These are phyloP conservation scores for Trametes sp. DNA, from an alignment of 1,284 basidiomycete genomes.

Conservation along the genomic window DNA sequence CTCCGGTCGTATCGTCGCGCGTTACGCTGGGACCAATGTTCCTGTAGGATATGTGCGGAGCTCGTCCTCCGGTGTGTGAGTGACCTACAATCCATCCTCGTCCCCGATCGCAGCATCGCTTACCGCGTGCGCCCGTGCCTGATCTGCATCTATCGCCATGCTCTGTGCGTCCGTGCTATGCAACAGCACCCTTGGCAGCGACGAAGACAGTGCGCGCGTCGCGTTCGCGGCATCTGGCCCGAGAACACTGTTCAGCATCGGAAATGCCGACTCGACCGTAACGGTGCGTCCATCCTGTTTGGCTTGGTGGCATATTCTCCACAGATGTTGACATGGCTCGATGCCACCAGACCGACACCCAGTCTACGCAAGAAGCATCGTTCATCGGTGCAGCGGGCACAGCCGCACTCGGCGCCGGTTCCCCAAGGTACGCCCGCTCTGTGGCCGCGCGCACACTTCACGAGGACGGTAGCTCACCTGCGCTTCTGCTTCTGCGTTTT, in stretches of 20 bases:
- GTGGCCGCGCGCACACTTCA: neutral
- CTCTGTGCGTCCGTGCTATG: neutral
- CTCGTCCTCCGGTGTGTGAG: slow-evolving; percentile 32
- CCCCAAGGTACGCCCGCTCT: slow-evolving; percentile 24
- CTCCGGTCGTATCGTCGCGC: slow-evolving; percentile 25
- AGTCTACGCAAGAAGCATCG: neutral
- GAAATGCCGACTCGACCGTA: neutral
- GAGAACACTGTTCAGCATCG: slow-evolving; percentile 23
- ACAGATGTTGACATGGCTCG: neutral
- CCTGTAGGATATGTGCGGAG: slow-evolving; percentile 22
- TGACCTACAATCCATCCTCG: neutral
- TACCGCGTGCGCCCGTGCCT: slow-evolving; percentile 23
- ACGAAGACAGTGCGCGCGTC: slow-evolving; percentile 11
- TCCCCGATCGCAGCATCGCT: slow-evolving; percentile 19
- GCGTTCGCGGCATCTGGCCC: slow-evolving; percentile 22
- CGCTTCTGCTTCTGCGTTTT: neutral
- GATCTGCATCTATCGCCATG: slow-evolving; percentile 22
- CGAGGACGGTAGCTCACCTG: neutral
- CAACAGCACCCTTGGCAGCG: slow-evolving; percentile 18
- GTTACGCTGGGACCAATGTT: slow-evolving; percentile 10
- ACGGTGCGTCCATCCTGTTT: too few species aligned
- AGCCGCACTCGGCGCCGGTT: slow-evolving; percentile 11
- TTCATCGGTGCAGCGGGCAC: slow-evolving; percentile 28
- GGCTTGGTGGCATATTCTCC: neutral
- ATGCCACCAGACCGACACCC: neutral